Percentiles rank a stretch among this genome's conserved stretches.
These are phyloP conservation scores for Colletotrichum godetiae DNA, from an alignment of 2,329 filamentous ascomycete genomes.

Conservation along the genomic window DNA sequence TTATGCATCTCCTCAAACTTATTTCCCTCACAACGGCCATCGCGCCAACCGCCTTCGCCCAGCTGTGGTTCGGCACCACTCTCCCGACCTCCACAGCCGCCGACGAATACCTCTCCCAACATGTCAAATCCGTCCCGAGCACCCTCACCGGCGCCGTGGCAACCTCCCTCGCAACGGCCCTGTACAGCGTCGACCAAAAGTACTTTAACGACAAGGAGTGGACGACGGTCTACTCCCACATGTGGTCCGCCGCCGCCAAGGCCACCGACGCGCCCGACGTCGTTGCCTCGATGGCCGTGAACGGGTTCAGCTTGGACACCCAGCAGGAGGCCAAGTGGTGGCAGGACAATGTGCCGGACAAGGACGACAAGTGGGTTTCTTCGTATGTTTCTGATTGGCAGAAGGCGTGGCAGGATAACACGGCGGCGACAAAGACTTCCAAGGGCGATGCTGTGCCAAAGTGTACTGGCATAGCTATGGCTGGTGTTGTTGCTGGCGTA, in stretches of 20 bases:
- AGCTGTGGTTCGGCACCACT: not conserved
- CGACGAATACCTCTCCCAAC: conserved; percentile 1
- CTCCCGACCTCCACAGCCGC: conserved; percentile 23
- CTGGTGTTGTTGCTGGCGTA: conserved; percentile 18
- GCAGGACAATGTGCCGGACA: conserved; percentile 22
- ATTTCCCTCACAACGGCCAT: not conserved
- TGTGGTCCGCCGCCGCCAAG: conserved; percentile 35
- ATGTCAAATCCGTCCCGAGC: not conserved
- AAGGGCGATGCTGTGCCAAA: conserved; percentile 10
- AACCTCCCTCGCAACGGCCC: conserved; percentile 24
- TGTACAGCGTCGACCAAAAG: conserved; percentile 30
- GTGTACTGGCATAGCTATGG: conserved; percentile 26
- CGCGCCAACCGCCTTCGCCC: not conserved
- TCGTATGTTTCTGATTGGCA: conserved; percentile 16
- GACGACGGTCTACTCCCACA: conserved; percentile 31
- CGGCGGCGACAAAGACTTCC: not conserved
- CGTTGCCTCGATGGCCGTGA: conserved; percentile 28
- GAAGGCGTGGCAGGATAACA: not conserved
- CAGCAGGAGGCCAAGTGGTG: not conserved
- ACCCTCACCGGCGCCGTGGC: conserved; percentile 10
- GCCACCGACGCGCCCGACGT: conserved; percentile 31
- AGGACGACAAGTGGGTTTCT: conserved; percentile 9
- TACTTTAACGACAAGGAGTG: conserved; percentile 22
- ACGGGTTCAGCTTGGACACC: not conserved
- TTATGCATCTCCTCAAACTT: conserved; percentile 2